A percentile compares a stretch with the other conserved stretches of the same genome.
phyloP scores from a whole-genome alignment of 257 asterid genomes.

The Rubia yunnanensis region DNA sequence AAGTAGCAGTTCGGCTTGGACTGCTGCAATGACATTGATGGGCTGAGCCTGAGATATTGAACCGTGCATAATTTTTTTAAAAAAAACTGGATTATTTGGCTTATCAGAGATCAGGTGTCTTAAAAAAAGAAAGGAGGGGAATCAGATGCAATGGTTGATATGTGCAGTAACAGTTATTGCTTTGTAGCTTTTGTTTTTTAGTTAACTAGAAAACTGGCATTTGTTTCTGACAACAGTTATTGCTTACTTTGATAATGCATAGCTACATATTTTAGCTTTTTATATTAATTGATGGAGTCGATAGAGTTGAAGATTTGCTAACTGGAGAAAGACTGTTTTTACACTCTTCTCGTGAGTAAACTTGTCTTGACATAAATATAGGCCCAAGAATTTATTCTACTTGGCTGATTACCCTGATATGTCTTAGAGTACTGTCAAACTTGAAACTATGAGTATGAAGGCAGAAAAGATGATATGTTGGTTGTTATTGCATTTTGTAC shows the following conservation, averaged over 20 bases:
- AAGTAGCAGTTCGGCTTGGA: background rate
- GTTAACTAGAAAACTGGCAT: background rate
- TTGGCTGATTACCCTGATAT: background rate
- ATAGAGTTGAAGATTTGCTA: background rate
- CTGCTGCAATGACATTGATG: background rate
- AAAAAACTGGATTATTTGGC: background rate
- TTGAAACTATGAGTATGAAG: background rate
- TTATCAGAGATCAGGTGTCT: background rate
- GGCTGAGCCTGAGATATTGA: background rate
- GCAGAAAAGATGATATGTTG: background rate
- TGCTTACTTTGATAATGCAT: background rate
- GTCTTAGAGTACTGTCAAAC: background rate
- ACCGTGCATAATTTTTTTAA: background rate
- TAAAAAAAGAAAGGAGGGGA: background rate
- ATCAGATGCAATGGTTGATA: background rate
- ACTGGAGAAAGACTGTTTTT: background rate
- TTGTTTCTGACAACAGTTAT: background rate
- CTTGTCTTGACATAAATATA: background rate
- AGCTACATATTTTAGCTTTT: background rate
- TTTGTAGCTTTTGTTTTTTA: background rate
- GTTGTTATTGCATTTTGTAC: background rate
- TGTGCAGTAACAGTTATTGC: background rate
- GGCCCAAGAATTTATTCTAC: slow-evolving; percentile 2
- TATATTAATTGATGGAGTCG: too few relatives aligned
- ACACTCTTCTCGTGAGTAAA: background rate